Base-by-base conservation (phyloP, 768 basidiomycete species). In the Kwoniella bestiolae region DNA sequence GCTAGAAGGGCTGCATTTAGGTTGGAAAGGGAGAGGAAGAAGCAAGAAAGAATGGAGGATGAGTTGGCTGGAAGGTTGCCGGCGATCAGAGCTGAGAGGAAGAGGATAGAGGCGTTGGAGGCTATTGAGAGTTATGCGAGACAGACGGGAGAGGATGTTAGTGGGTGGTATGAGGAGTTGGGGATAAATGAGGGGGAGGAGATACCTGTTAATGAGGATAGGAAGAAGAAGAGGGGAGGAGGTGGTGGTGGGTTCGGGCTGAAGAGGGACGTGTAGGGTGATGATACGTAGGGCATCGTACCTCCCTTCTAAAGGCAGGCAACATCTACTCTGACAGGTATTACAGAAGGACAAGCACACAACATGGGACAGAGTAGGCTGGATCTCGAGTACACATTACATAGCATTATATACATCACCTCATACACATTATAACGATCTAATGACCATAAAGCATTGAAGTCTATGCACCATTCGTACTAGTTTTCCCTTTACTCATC, bases 131-230 rank as follows among this genome's bases (percentile, higher is more conserved):
- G 62, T 41, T 67, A 74, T 63, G 72, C 72, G 7, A 38, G 56
- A 34, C 53, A 66, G 45, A 74, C 72, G 0, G 72, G 72, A 3
- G 57, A 71, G 34, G 72, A 74, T 56, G 67, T 74, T 38, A 60
- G 49, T 31, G 67, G 45, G 14, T 74, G 72, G 72, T 63, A 58
- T 26, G 47, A 61, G 49, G 71, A 72, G 46, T 56, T 72, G 26
- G 66, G 58, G n/a, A 26, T 64, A n/a, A 46, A 49, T 23, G 50
- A 60, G 12, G 56, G 46, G 31, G 69, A 62, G 32, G 28, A 25
- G 14, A 28, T 63, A 25, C 62, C 62, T 2, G 23, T 63, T 26
- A 56, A 53, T 50, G 62, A 63, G 35, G 62, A 63, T 52, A 46
- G n/a, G 23, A 44, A 49, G 53, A 63, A 53, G 28, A 46, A 31